A percentile compares a stretch with the other conserved stretches of the same genome.
These are phyloP conservation scores for Amniculicola lignicola DNA, from an alignment of 495 filamentous ascomycete genomes.

Conservation along the genomic window DNA sequence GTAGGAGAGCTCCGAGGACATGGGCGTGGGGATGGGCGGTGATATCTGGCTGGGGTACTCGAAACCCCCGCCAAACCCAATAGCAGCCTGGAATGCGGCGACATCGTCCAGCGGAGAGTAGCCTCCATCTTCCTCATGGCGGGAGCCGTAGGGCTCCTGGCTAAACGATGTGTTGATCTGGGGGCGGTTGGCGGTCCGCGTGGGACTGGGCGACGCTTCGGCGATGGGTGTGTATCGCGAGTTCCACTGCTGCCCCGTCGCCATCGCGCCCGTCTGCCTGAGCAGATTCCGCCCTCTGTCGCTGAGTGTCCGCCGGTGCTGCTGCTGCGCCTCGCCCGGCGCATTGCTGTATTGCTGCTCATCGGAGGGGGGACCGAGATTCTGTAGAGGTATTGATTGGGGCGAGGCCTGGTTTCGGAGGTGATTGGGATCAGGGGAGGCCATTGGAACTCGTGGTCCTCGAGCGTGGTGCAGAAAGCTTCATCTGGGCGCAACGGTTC, in stretches of 20 bases:
- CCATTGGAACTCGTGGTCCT: slow-evolving; percentile 49
- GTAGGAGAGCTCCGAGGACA: slow-evolving; percentile 35
- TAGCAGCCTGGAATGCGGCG: slow-evolving; percentile 57
- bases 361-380: slow-evolving; percentile 64
- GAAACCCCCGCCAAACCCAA: slow-evolving; percentile 55
- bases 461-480: slow-evolving; percentile 14
- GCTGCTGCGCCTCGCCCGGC: slow-evolving; percentile 35
- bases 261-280: slow-evolving; percentile 26
- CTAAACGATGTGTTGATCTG: slow-evolving; percentile 16
- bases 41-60: slow-evolving; percentile 48
- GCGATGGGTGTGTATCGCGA: slow-evolving; percentile 52
- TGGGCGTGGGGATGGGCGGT: slow-evolving; percentile 26
- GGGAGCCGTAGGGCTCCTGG: slow-evolving; percentile 32
- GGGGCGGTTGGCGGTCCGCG: slow-evolving; percentile 22
- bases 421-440: slow-evolving; percentile 54
- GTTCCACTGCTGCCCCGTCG: slow-evolving; percentile 31
- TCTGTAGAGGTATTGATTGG: slow-evolving; percentile 80
- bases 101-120: slow-evolving; percentile 48
- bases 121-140: slow-evolving; percentile 44
- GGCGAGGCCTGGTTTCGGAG: slow-evolving; percentile 48
- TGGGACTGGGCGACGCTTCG: slow-evolving; percentile 52
- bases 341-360: slow-evolving; percentile 39
- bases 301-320: slow-evolving; percentile 41
- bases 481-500: slow-evolving; percentile 28
- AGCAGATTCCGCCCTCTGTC: slow-evolving; percentile 40